Conservation (phyloP, 331 rosid genomes). For the Pyracantha coccinea region DNA sequence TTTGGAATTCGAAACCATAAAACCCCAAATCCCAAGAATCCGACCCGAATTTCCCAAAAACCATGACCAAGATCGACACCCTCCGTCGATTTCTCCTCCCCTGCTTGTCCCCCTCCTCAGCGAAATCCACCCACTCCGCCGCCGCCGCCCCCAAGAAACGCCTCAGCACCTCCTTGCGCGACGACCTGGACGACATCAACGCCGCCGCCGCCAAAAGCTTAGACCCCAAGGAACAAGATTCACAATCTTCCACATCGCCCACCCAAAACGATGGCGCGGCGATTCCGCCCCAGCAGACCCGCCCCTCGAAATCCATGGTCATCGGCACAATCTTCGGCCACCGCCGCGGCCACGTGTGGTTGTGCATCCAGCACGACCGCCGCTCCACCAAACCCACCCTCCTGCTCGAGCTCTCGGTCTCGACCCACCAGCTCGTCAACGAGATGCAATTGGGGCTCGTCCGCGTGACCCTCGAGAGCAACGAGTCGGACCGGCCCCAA, state of each 20-base stretch:
- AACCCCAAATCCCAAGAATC: slow-evolving; percentile 1
- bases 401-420: slow-evolving; percentile 68
- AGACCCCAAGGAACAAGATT: slow-evolving; percentile 24
- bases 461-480: slow-evolving; percentile 71
- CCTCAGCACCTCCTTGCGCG: slow-evolving; percentile 55
- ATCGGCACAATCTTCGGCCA: slow-evolving; percentile 85
- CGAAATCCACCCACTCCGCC: slow-evolving; percentile 10
- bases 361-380: slow-evolving; percentile 69
- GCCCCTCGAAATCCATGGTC: slow-evolving; percentile 69
- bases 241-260: slow-evolving; percentile 28
- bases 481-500: slow-evolving; percentile 18
- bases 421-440: slow-evolving; percentile 63
- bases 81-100: slow-evolving; percentile 85
- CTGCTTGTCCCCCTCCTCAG: slow-evolving; percentile 42
- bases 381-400: slow-evolving; percentile 47
- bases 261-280: neutral
- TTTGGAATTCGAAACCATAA: neutral
- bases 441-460: slow-evolving; percentile 87
- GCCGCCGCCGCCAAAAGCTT: neutral
- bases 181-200: slow-evolving; percentile 10
- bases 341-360: slow-evolving; percentile 87
- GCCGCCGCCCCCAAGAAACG: slow-evolving; percentile 35
- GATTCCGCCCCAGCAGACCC: slow-evolving; percentile 25
- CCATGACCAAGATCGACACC: slow-evolving; percentile 60
- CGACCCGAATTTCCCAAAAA: neutral